Evolutionary conservation across 768 basidiomycete genomes (phyloP).

Genomic region (Coprinopsis strossmayeri): DNA sequence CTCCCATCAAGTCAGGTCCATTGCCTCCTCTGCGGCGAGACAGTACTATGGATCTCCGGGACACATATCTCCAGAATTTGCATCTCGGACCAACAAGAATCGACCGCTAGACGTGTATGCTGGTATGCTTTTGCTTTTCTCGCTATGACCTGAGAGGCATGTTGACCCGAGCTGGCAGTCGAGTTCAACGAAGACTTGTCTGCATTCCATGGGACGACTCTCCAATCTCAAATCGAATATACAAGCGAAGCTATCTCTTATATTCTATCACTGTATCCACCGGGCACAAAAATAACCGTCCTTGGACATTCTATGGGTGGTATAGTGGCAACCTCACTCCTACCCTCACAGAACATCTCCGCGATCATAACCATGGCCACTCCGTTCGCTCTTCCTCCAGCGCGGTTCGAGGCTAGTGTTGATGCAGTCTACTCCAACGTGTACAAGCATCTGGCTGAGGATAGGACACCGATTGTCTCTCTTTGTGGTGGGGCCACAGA

Average conservation of each 20-base stretch:
- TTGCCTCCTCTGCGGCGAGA: constrained; percentile 84
- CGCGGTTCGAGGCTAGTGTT: constrained; percentile 76
- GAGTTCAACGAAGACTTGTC: constrained; percentile 98
- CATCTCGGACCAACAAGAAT: constrained; percentile 26
- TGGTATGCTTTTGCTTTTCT: constrained; percentile 34
- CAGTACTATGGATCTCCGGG: constrained; percentile 69
- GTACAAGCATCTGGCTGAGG: constrained; percentile 28
- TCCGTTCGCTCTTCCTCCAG: constrained; percentile 84
- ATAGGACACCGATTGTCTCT: constrained; percentile 67
- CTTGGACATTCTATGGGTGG: constrained; percentile 99
- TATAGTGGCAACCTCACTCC: constrained; percentile 75
- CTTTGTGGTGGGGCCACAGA: constrained; percentile 92
- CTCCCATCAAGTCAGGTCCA: constrained; percentile 88
- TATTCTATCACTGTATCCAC: constrained; percentile 72
- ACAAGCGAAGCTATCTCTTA: constrained; percentile 63
- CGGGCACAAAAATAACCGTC: constrained; percentile 58
- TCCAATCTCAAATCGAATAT: constrained; percentile 77
- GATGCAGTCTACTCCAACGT: constrained; percentile 62
- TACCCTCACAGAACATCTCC: constrained; percentile 61
- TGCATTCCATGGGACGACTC: constrained; percentile 87
- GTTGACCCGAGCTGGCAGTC: constrained; percentile 37
- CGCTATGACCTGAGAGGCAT: not conserved
- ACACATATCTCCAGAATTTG: constrained; percentile 47
- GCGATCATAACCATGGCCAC: constrained; percentile 95
- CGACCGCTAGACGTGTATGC: constrained; percentile 82